A percentile compares a stretch with the other conserved stretches of the same genome.
phyloP scores from a whole-genome alignment of 2,329 filamentous ascomycete species.

The Claviceps fusiformis region DNA sequence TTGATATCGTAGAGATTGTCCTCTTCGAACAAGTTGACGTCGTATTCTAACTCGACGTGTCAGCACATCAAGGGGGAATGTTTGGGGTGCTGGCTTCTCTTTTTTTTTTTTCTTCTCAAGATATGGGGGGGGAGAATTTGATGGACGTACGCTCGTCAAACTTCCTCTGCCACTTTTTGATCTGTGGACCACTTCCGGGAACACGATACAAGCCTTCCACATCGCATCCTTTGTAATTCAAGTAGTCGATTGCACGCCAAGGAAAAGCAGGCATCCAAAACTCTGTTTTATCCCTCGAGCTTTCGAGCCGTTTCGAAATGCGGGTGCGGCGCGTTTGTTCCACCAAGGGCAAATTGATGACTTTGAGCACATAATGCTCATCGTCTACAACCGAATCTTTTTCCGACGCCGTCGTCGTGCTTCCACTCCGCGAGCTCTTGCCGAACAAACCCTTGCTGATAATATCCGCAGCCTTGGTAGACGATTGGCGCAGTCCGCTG shows the following conservation, averaged over 20 bases:
- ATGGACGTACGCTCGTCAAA: conserved; percentile 70
- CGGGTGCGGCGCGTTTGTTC: conserved; percentile 84
- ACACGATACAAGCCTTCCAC: conserved; percentile 89
- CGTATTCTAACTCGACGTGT: conserved; percentile 43
- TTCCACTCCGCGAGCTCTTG: conserved; percentile 61
- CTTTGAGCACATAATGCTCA: conserved; percentile 70
- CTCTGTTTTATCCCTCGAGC: conserved; percentile 87
- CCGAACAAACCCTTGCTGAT: conserved; percentile 74
- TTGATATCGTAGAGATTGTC: conserved; percentile 89
- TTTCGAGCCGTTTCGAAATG: conserved; percentile 78
- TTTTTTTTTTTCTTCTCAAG: not conserved
- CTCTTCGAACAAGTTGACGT: conserved; percentile 82
- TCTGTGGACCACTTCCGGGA: conserved; percentile 76
- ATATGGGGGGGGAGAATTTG: too few relatives aligned
- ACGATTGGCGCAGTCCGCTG: conserved; percentile 58
- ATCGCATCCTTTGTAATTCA: conserved; percentile 89
- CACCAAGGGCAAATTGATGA: conserved; percentile 74
- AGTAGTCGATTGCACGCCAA: conserved; percentile 89
- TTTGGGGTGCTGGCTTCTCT: too few relatives aligned
- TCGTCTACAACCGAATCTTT: conserved; percentile 56
- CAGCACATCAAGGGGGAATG: not conserved
- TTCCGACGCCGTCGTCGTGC: conserved; percentile 49
- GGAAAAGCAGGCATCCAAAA: conserved; percentile 98
- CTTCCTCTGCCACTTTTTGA: conserved; percentile 84
- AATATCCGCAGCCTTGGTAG: conserved; percentile 64